Percentiles rank a stretch among this genome's conserved stretches.
Evolutionary conservation across 1,284 basidiomycete genomes (phyloP).

Genomic region (Anthracocystis panici-leucophaei): DNA sequence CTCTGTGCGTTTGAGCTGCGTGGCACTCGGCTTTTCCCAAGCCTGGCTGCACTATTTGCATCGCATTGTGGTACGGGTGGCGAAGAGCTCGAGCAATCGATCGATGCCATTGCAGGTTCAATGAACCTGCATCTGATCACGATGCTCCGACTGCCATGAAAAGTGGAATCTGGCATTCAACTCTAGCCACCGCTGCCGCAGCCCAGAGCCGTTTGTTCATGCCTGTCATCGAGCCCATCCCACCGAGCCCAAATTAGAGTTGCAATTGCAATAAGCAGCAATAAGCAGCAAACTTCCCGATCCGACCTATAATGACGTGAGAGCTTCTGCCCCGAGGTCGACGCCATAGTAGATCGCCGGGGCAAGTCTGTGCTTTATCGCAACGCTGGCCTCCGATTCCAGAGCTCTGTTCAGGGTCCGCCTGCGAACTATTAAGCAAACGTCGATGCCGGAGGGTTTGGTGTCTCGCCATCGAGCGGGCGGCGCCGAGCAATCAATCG

Average conservation of each 20-base stretch:
- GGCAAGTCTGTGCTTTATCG: constrained; percentile 1
- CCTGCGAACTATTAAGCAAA: background rate
- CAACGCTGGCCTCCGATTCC: background rate
- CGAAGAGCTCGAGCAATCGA: too few relatives aligned
- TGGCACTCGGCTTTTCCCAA: constrained; percentile 39
- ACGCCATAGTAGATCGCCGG: constrained; percentile 1
- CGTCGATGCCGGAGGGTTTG: constrained; percentile 3
- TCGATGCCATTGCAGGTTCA: background rate
- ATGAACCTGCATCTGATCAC: background rate
- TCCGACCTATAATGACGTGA: background rate
- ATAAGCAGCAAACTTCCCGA: constrained; percentile 1
- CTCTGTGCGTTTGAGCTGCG: constrained; percentile 6
- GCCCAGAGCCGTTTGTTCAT: background rate
- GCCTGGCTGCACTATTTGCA: constrained; percentile 10
- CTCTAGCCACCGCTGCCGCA: constrained; percentile 2
- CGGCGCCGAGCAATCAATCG: background rate
- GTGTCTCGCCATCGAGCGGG: constrained; percentile 10
- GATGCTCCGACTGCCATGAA: background rate
- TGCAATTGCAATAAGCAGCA: too few relatives aligned
- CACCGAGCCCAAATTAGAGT: background rate
- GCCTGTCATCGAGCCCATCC: background rate
- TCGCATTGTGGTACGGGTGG: too few relatives aligned
- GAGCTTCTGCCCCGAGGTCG: background rate
- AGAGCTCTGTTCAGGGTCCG: background rate
- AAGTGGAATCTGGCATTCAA: constrained; percentile 1